Evolutionary conservation across 371 early-diverging fungal genomes (phyloP).

Genomic region (Lichtheimia corymbifera): DNA sequence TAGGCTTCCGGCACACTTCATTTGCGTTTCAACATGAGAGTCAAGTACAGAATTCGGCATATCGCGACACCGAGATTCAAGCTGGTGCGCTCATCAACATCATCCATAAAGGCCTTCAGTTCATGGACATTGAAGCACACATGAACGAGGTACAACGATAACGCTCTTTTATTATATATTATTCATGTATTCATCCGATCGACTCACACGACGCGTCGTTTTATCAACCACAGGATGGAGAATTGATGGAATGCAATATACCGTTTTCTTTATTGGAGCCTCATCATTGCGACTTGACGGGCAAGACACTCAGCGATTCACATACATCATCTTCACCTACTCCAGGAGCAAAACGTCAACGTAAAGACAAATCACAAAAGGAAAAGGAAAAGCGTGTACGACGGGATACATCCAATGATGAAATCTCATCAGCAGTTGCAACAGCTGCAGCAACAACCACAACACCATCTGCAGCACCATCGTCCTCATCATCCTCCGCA

Average conservation of each 20-base stretch:
- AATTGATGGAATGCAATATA: slow-evolving; percentile 70
- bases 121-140: slow-evolving; percentile 87
- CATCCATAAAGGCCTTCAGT: slow-evolving; percentile 92
- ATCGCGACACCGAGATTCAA: slow-evolving; percentile 67
- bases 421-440: slow-evolving; percentile 9
- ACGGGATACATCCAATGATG: slow-evolving; percentile 15
- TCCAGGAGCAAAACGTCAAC: slow-evolving; percentile 47
- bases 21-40: slow-evolving; percentile 92
- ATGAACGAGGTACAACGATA: slow-evolving; percentile 64
- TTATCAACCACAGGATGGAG: slow-evolving; percentile 65
- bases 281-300: slow-evolving; percentile 65
- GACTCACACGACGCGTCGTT: not conserved
- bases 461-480: slow-evolving; percentile 1
- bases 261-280: slow-evolving; percentile 76
- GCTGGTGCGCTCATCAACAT: slow-evolving; percentile 88
- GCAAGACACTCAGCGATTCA: slow-evolving; percentile 23
- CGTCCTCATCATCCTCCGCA: not conserved
- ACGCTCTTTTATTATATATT: not conserved
- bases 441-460: slow-evolving; percentile 3
- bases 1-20: slow-evolving; percentile 89
- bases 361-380: slow-evolving; percentile 53
- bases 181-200: not conserved
- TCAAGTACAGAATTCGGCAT: slow-evolving; percentile 71
- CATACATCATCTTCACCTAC: slow-evolving; percentile 17
- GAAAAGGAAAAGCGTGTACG: slow-evolving; percentile 43